These are phyloP conservation scores for Quercus agrifolia DNA, from an alignment of 306 rosid genomes.

Conservation along the genomic window DNA sequence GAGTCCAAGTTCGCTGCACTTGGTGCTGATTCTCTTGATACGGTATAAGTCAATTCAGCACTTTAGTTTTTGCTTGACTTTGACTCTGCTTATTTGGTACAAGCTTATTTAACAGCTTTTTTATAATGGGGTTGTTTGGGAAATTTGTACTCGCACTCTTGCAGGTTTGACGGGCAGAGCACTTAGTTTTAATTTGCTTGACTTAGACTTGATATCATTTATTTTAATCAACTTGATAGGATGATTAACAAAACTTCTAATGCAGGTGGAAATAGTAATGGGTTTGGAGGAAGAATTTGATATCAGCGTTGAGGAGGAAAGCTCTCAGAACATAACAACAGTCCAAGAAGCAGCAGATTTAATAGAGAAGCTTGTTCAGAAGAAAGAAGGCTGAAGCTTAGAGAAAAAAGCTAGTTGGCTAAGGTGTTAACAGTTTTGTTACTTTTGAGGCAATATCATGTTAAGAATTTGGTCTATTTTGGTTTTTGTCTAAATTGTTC, in stretches of 20 bases:
- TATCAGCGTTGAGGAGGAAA: constrained; percentile 41
- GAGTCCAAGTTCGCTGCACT: constrained; percentile 44
- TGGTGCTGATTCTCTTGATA: constrained; percentile 66
- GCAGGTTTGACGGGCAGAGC: too few species aligned
- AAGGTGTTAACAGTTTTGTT: background rate
- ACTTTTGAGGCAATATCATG: background rate
- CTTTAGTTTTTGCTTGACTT: background rate
- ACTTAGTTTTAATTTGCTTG: background rate
- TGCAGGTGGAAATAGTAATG: constrained; percentile 62
- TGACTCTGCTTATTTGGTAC: background rate
- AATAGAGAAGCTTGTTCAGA: constrained; percentile 42
- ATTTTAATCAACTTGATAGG: background rate
- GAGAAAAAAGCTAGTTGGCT: background rate
- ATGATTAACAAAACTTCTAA: too few species aligned
- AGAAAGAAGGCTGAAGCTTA: constrained; percentile 31
- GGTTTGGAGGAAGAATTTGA: constrained; percentile 47
- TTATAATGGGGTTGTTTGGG: too few species aligned
- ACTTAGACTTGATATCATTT: background rate
- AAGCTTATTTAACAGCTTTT: too few species aligned
- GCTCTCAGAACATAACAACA: constrained; percentile 36
- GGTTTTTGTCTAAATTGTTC: background rate
- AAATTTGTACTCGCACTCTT: too few species aligned
- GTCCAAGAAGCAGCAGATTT: constrained; percentile 54
- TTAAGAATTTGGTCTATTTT: background rate
- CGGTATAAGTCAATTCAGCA: constrained; percentile 18